Percentiles rank a stretch among this genome's conserved stretches.
phyloP scores from a whole-genome alignment of 257 asterid species.

The Capsicum chinense region DNA sequence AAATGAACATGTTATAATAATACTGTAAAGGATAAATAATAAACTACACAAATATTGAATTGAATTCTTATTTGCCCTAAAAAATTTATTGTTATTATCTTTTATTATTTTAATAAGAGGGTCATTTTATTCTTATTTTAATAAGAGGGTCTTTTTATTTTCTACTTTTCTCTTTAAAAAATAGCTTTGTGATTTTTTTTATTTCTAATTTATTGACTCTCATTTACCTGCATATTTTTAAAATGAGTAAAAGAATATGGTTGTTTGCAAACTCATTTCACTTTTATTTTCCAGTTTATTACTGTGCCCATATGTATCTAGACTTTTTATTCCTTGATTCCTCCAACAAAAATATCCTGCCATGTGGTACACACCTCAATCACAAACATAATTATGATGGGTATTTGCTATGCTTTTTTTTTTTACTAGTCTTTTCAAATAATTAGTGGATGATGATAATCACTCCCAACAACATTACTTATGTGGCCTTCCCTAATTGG shows the following conservation, averaged over 20 bases:
- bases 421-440: constrained; percentile 32
- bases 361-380: no score
- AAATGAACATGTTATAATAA: not conserved
- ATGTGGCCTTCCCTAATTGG: not conserved
- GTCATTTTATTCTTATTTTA: no score
- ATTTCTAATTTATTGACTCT: not conserved
- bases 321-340: constrained; percentile 26
- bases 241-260: not conserved
- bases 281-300: not conserved
- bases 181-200: not conserved
- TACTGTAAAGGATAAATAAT: not conserved
- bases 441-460: constrained; percentile 26
- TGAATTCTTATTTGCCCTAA: not conserved
- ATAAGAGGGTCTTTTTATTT: no score
- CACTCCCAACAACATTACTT: not conserved
- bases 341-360: not conserved
- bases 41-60: not conserved
- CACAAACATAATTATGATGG: no score
- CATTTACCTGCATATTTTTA: not conserved
- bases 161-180: not conserved
- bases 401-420: not conserved
- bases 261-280: not conserved
- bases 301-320: not conserved
- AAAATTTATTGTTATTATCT: not conserved
- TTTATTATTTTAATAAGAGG: not conserved